Conservation (phyloP, 768 basidiomycete species). For the Suillus weaverae region DNA sequence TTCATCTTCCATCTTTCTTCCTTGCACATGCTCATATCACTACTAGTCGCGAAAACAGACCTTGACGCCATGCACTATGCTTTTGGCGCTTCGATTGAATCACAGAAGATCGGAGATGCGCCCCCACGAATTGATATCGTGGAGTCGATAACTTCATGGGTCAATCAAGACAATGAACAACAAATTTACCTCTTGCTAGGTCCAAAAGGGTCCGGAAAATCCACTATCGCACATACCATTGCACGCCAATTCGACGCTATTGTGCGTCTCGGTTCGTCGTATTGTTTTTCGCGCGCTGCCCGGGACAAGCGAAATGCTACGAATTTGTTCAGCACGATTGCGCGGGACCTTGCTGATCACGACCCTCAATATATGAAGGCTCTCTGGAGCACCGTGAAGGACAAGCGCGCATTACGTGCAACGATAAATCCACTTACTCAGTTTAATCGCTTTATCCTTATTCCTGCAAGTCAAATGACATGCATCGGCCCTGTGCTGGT, state of each 20-base stretch:
- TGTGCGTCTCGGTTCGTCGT: conserved; percentile 32
- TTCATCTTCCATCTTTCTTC: not conserved
- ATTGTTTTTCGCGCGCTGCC: conserved; percentile 25
- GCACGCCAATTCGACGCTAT: conserved; percentile 27
- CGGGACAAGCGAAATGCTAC: conserved; percentile 18
- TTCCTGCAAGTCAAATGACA: conserved; percentile 22
- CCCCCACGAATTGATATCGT: conserved; percentile 14
- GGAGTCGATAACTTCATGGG: conserved; percentile 22
- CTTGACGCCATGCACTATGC: conserved; percentile 22
- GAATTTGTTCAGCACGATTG: conserved; percentile 36
- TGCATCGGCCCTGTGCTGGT: conserved; percentile 33
- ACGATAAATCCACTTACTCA: conserved; percentile 23
- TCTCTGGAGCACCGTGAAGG: conserved; percentile 17
- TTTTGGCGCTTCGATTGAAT: conserved; percentile 23
- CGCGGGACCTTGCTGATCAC: conserved; percentile 33
- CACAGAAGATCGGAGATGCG: conserved; percentile 14
- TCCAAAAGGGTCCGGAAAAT: conserved; percentile 31
- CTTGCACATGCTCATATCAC: not conserved
- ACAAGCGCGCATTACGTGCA: conserved; percentile 25
- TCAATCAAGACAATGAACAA: conserved; percentile 12
- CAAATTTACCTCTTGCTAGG: conserved; percentile 31
- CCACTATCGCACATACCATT: conserved; percentile 31
- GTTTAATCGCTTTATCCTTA: conserved; percentile 29
- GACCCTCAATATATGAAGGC: conserved; percentile 24
- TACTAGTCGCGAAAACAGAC: conserved; percentile 11